A percentile compares a stretch with the other conserved stretches of the same genome.
Conservation (phyloP, 805 yeast species). For the Wickerhamiella bombiphila region DNA sequence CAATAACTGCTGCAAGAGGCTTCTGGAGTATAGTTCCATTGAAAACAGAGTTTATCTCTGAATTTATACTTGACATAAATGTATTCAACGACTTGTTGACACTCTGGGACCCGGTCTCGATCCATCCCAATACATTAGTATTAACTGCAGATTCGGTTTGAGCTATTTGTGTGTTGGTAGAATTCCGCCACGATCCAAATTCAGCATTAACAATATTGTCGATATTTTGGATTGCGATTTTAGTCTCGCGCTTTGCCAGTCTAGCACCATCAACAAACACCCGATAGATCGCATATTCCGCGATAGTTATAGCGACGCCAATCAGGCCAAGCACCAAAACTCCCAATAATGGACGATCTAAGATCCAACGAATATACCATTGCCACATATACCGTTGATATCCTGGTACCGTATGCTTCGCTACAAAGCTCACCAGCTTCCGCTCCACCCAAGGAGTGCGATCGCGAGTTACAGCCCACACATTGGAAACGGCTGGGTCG, state of each 20-base stretch:
- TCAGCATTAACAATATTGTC: constrained; percentile 11
- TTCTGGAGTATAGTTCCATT: constrained; percentile 49
- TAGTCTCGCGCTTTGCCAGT: constrained; percentile 8
- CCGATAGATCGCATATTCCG: constrained; percentile 35
- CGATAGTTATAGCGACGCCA: constrained; percentile 38
- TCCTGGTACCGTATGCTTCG: background rate
- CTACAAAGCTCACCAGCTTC: background rate
- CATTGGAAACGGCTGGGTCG: background rate
- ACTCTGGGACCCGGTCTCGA: constrained; percentile 39
- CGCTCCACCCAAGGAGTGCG: background rate
- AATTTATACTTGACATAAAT: constrained; percentile 46
- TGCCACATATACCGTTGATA: background rate
- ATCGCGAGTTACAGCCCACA: background rate
- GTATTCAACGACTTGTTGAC: constrained; percentile 45
- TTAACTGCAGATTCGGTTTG: constrained; percentile 42
- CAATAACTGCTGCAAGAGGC: constrained; percentile 53
- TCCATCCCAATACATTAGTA: constrained; percentile 50
- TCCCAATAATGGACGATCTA: constrained; percentile 37
- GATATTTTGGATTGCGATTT: constrained; percentile 8
- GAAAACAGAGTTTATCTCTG: constrained; percentile 44
- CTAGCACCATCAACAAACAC: constrained; percentile 8
- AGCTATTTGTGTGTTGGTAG: constrained; percentile 41
- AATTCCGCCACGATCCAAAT: constrained; percentile 33
- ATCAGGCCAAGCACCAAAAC: constrained; percentile 39
- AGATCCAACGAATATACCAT: constrained; percentile 39